Evolutionary conservation across 2,329 filamentous ascomycete genomes (phyloP).

Genomic region (Endocalyx cinctus): DNA sequence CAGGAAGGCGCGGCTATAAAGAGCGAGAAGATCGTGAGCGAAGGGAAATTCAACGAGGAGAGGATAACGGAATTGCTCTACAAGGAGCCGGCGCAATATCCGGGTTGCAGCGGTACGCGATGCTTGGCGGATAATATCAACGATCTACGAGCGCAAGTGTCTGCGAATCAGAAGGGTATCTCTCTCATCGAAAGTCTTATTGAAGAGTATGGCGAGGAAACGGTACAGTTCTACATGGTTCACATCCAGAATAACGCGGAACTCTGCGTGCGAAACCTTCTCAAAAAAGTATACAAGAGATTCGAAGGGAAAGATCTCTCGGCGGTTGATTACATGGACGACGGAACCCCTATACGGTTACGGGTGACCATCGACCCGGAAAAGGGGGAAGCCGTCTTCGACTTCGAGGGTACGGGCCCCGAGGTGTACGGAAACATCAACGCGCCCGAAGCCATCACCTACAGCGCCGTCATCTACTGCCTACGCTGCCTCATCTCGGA

Average conservation of each 20-base stretch:
- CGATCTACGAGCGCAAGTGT: conserved; percentile 75
- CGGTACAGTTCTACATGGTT: conserved; percentile 75
- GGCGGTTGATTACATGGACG: conserved; percentile 73
- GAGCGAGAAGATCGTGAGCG: conserved; percentile 64
- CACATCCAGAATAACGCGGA: conserved; percentile 73
- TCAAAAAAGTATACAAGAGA: conserved; percentile 62
- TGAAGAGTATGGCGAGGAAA: conserved; percentile 66
- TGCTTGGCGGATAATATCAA: conserved; percentile 74
- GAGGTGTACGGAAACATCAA: conserved; percentile 74
- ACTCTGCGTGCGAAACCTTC: conserved; percentile 60
- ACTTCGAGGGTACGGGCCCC: conserved; percentile 69
- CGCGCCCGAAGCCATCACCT: conserved; percentile 71
- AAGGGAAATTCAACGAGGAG: conserved; percentile 69
- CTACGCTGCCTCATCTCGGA: conserved; percentile 68
- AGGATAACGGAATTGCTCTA: conserved; percentile 65
- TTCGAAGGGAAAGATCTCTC: conserved; percentile 65
- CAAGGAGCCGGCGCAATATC: conserved; percentile 64
- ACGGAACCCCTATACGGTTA: conserved; percentile 67
- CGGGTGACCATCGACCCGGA: conserved; percentile 66
- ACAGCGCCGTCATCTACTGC: conserved; percentile 76
- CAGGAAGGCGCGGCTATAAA: conserved; percentile 56
- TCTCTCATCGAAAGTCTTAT: conserved; percentile 67
- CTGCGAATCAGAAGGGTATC: conserved; percentile 74
- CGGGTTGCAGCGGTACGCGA: conserved; percentile 67
- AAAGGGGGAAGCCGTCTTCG: conserved; percentile 69